A percentile compares a stretch with the other conserved stretches of the same genome.
Evolutionary conservation across 192 early-diverging fungal species (phyloP).

Genomic region (Gigaspora rosea): DNA sequence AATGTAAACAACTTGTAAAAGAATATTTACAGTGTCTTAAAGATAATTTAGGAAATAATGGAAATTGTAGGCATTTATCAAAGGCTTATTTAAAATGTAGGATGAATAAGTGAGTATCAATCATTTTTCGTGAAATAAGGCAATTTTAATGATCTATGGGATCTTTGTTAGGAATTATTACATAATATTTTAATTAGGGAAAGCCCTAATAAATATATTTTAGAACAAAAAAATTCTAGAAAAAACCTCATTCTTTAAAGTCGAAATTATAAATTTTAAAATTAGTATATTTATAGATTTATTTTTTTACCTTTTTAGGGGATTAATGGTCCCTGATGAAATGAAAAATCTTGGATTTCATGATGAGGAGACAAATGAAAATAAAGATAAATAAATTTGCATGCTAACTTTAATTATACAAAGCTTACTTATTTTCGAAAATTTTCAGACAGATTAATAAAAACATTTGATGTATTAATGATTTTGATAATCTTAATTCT

Average conservation of each 20-base stretch:
- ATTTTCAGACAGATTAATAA: too few species aligned
- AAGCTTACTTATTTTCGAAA: too few species aligned
- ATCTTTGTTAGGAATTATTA: too few species aligned
- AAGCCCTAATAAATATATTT: too few species aligned
- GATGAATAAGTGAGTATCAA: constrained; percentile 75
- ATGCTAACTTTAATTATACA: too few species aligned
- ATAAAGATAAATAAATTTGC: background rate
- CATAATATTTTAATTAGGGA: too few species aligned
- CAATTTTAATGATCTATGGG: too few species aligned
- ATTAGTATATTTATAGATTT: background rate
- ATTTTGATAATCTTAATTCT: too few species aligned
- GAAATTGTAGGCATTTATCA: constrained; percentile 69
- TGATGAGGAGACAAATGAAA: constrained; percentile 39
- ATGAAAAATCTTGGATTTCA: constrained; percentile 72
- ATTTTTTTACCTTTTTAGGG: constrained; percentile 45
- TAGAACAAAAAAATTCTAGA: too few species aligned
- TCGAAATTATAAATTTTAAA: background rate
- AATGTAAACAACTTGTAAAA: constrained; percentile 80
- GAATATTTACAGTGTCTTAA: constrained; percentile 80
- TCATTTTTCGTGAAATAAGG: background rate
- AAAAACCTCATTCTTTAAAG: background rate
- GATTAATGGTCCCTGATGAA: constrained; percentile 67
- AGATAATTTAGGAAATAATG: constrained; percentile 67
- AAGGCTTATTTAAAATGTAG: constrained; percentile 85
- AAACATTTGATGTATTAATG: too few species aligned